Evolutionary conservation across 2,329 filamentous ascomycete genomes (phyloP).

Genomic region (Fusarium incarnatum): DNA sequence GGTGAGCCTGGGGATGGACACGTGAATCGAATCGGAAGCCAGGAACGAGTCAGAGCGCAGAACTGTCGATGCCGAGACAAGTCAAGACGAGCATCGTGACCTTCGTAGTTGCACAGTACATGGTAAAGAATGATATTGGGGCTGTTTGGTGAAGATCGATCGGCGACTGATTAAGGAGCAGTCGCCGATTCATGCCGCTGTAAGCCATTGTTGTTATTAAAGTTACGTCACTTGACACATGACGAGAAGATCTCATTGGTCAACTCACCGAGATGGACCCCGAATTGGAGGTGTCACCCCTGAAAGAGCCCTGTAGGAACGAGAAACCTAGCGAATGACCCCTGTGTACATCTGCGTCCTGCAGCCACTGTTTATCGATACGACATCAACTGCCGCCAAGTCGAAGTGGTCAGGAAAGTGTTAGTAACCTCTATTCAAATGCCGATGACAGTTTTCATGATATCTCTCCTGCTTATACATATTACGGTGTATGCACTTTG

Average conservation of each 20-base stretch:
- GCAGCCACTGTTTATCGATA: conserved; percentile 1
- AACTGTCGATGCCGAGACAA: conserved; percentile 35
- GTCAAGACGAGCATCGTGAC: conserved; percentile 31
- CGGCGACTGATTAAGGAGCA: conserved; percentile 19
- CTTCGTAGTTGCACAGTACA: conserved; percentile 1
- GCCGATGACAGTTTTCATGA: neutral
- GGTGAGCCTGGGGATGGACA: conserved; percentile 26
- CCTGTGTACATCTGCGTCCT: conserved; percentile 28
- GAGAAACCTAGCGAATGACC: conserved; percentile 3
- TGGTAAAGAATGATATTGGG: neutral
- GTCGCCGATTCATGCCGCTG: conserved; percentile 39
- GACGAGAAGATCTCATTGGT: neutral
- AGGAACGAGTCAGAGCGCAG: conserved; percentile 10
- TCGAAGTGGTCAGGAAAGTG: neutral
- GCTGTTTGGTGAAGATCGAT: conserved; percentile 9
- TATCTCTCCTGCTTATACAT: neutral
- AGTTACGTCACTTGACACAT: conserved; percentile 32
- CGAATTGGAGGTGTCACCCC: conserved; percentile 23
- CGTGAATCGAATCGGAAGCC: conserved; percentile 23
- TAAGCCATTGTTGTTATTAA: conserved; percentile 18
- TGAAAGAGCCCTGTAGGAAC: neutral
- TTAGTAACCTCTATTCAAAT: conserved; percentile 15
- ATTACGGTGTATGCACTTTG: neutral
- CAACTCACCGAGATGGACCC: conserved; percentile 8
- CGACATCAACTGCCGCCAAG: conserved; percentile 1